Evolutionary conservation across 2,329 filamentous ascomycete species (phyloP), one percentile per base, ranked within the genome.

Genomic region (Fusarium sp.): DNA sequence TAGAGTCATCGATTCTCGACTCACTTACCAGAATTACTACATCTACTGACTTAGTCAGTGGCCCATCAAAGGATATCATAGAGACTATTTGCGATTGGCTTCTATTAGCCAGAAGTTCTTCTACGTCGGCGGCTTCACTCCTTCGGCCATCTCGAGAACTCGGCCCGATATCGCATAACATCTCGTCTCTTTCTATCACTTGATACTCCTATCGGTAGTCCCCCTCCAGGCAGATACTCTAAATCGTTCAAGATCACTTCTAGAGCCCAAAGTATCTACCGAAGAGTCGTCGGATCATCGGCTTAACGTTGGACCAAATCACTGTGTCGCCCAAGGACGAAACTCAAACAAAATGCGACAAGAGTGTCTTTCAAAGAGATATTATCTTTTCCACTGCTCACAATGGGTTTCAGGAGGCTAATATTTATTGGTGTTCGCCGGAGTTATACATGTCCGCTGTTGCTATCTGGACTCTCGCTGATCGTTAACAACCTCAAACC

Each of bases 101-200:
- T 28, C 26, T 28, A 28, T 28, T 28, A 10, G 26, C 26, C 26
- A 28, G 26, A 28, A 28, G 26, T 28, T 10, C 26, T 28, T 28
- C 9, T 28, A 36, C 33, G 6, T 15, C 11, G 8, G 33, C 13
- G 33, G 33, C 17, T 8, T 36, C 18, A 24, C 17, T 24, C 15
- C 39, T 17, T 26, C 34, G 17, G 24, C 14, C 7, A 17, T 40
- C 24, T 26, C 26, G 11, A 28, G 15, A 8, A 20, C 34, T 65
- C 62, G 52, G 62, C 8, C 60, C 62, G 60, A 53, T 48, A 34
- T 38, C 22, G 7, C 8, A 58, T n/a, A 42, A 18, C 39, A 28
- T 40, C 42, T 49, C 31, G 18, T 24, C 11, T 24, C 13, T 17
- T 14, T 15, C 7, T 42, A 2, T 31, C 28, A 31, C 10, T 31